Base-by-base conservation (phyloP, 805 yeast genomes). In the Isabelozyma pseudorhagii region DNA sequence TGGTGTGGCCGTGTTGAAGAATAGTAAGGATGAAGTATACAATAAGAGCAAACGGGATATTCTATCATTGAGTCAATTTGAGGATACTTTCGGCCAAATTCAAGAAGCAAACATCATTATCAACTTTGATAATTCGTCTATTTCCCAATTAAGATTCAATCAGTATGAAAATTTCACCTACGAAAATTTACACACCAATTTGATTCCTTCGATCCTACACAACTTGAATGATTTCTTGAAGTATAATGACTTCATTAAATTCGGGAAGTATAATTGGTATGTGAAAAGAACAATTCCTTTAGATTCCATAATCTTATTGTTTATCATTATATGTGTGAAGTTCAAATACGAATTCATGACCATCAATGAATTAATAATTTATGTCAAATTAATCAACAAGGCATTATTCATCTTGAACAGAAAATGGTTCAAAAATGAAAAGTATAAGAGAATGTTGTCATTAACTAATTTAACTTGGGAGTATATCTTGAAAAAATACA, bases 21-120 rank as follows among this genome's bases (percentile, higher is more conserved):
- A 38, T 0, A 67, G 77, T 10, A 72, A 75, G 38, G 99, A 94
- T 71, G 99, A 94, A 67, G 2, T 28, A n/a, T n/a, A 21, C 6
- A 21, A 10, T n/a, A 42, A 31, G 36, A 45, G 52, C 25, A 48
- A 59, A 39, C 59, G 60, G 38, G 74, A 71, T 1, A 57, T 52
- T 4, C 53, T 74, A 27, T 66, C 74, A 0, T 58, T 71, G 44
- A 61, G 65, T 42, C 68, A 67, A 44, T 72, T 58, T 50, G 78
- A 71, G 52, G 75, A 74, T 50, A 73, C 77, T 0, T 74, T 64
- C 56, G 76, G 74, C 1, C 59, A 61, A 11, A 54, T 68, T 10
- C 66, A 61, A 40, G 78, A 74, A 53, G 64, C 68, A 11, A 74
- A 73, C 52, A 69, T 74, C 42, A 66, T 74, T 28, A 57, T 54